Base-by-base conservation (phyloP, 352 stramenopile species). In the Aphanomyces invadans region DNA sequence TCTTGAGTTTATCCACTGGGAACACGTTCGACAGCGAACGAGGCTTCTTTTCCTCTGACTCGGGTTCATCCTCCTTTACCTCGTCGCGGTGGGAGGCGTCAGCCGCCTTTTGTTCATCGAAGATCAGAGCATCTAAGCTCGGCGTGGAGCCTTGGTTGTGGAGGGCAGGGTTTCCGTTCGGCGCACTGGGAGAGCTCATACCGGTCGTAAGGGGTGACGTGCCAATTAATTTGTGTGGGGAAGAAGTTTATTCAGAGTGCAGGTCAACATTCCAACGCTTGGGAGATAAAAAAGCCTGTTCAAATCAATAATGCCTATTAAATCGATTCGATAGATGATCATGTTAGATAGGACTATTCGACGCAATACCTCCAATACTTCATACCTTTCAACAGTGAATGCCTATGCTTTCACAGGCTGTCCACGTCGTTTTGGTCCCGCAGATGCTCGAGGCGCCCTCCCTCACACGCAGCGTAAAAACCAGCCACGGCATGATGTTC, bases 1-100 rank as follows among this genome's bases (percentile, higher is more conserved):
- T 95, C 80, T 95, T 95, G 68, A 95, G 75, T 76, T 92, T 92
- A 66, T 95, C 86, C 26, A 95, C 81, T 0, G 86, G 86, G 25
- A 95, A 70, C 11, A 90, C 83, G 61, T 95, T 92, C 56, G 73
- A 76, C 19, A 95, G 48, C 1, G 86, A 92, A 51, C 79, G 77
- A 44, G 80, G 56, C 70, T 90, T 87, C 62, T 77, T 76, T 26
- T 79, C 78, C 28, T 79, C 71, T 38, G 70, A 68, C 28, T 68
- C 54, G 65, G 71, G 49, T 60, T 77, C 64, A 61, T 71, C 69
- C 57, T 83, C 74, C 57, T 79, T 72, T 32, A 73, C 78, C 53
- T 75, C 86, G 54, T 78, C 75, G 39, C 69, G 70, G 52, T 56
- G 57, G 21, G 63, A 46, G 19, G 31, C 25, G 15, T 39, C 55